These are phyloP conservation scores for Brettanomyces nanus DNA, from an alignment of 805 yeast genomes.

Conservation along the genomic window DNA sequence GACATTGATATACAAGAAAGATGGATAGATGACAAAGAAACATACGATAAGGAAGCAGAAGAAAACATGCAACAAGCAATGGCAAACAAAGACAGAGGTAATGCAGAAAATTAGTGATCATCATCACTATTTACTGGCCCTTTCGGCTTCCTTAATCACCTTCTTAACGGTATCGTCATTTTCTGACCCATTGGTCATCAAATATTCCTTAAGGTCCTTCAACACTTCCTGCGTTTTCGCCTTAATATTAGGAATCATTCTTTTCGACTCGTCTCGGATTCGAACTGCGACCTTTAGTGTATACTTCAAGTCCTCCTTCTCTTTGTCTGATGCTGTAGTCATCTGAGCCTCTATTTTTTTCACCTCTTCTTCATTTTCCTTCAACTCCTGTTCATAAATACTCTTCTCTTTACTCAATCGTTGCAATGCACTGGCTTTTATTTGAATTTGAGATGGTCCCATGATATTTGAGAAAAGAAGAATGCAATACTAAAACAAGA, in stretches of 20 bases:
- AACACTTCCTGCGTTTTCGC: slow-evolving; percentile 17
- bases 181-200: slow-evolving; percentile 14
- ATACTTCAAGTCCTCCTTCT: slow-evolving; percentile 20
- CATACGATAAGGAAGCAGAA: slow-evolving; percentile 59
- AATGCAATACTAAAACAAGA: too few species aligned
- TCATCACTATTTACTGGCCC: slow-evolving; percentile 3
- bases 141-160: slow-evolving; percentile 17
- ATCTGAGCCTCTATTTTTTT: slow-evolving; percentile 19
- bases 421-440: slow-evolving; percentile 61
- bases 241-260: slow-evolving; percentile 21
- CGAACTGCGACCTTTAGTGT: slow-evolving; percentile 17
- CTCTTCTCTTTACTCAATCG: slow-evolving; percentile 62
- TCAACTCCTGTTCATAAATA: slow-evolving; percentile 51
- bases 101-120: too few species aligned
- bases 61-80: slow-evolving; percentile 37
- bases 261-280: slow-evolving; percentile 22
- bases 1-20: slow-evolving; percentile 82
- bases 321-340: slow-evolving; percentile 9
- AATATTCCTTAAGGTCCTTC: slow-evolving; percentile 16
- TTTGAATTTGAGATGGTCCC: slow-evolving; percentile 66
- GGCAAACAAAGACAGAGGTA: slow-evolving; percentile 27
- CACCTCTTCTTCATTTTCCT: slow-evolving; percentile 11
- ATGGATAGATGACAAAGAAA: slow-evolving; percentile 82
- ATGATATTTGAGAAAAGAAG: too few species aligned
- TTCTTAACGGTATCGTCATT: slow-evolving; percentile 12